phyloP scores from a whole-genome alignment of 768 basidiomycete genomes.

The Podaxis pistillaris region DNA sequence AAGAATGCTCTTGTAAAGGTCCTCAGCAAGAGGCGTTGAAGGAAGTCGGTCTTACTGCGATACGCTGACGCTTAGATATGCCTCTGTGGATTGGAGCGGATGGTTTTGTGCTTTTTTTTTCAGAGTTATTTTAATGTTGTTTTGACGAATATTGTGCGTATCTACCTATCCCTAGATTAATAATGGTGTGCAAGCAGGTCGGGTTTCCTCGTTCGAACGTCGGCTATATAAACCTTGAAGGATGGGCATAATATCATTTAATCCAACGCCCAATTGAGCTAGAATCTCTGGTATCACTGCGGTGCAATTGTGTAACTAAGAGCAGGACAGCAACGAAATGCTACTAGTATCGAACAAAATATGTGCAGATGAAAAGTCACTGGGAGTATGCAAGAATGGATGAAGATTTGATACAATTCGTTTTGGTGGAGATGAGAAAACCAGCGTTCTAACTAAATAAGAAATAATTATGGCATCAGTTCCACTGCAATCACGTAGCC shows the following conservation, averaged over 20 bases:
- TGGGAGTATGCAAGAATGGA: not conserved
- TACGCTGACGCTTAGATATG: not conserved
- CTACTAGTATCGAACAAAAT: not conserved
- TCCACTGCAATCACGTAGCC: not conserved
- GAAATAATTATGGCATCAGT: not conserved
- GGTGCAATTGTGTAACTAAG: not conserved
- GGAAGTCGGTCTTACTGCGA: not conserved
- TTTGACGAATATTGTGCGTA: not conserved
- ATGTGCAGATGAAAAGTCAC: not conserved
- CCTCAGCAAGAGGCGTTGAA: slow-evolving; percentile 54
- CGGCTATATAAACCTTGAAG: too few species aligned
- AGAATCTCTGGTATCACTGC: not conserved
- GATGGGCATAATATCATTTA: too few species aligned
- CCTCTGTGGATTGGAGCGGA: not conserved
- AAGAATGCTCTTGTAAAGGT: slow-evolving; percentile 76
- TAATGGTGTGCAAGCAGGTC: not conserved
- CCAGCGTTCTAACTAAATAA: not conserved
- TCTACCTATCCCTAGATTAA: slow-evolving; percentile 6
- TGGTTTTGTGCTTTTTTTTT: not conserved
- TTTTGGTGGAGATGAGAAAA: too few species aligned
- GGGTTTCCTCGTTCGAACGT: too few species aligned
- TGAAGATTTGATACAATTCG: not conserved
- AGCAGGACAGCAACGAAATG: not conserved
- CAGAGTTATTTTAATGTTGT: not conserved
- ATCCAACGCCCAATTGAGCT: too few species aligned